Base-by-base conservation (phyloP, 192 early-diverging fungal species). In the Piromyces finnis region DNA sequence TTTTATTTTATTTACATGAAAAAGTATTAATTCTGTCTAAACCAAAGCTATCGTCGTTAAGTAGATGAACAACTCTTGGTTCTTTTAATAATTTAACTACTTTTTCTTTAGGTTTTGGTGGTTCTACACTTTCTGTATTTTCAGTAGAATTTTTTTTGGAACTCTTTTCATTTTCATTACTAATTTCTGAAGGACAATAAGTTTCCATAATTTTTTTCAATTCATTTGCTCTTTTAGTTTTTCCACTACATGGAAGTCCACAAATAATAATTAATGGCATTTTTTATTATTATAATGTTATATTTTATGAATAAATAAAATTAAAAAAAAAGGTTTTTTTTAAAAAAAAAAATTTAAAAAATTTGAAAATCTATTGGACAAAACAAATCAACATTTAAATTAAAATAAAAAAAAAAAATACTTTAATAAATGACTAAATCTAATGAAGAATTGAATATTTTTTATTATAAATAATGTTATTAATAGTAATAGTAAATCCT, bases 261-360 rank as follows among this genome's bases (percentile, higher is more conserved):
- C 90, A 91, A 78, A 99, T 85, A 79, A 94, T 90, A 30, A 99
- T 88, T 9, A 99, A 90, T 30, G 97, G 97, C 97, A 99, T 99
- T 85, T 81, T 80, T 32, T 32, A 32, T 32, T 32, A 32, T 32
- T 32, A 6, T 32, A 32, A 32, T 32, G 9, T 32, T 32, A n/a
- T n/a, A n/a, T n/a, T n/a, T n/a, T n/a, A n/a, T n/a, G n/a, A n/a
- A n/a, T n/a, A n/a, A n/a, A n/a, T n/a, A n/a, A n/a, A n/a, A n/a
- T n/a, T n/a, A n/a, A n/a, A n/a, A n/a, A n/a, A n/a, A n/a, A n/a
- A n/a, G n/a, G n/a, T n/a, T 6, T 32, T 32, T 32, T 32, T 9
- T 32, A 32, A 6, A 32, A 32, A 32, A 32, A 32, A 32, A 32
- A 32, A 32, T 6, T 32, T 32, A 6, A 3, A 32, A 32, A 32